phyloP scores from a whole-genome alignment of 2,329 filamentous ascomycete genomes.

The Polychaeton citri region DNA sequence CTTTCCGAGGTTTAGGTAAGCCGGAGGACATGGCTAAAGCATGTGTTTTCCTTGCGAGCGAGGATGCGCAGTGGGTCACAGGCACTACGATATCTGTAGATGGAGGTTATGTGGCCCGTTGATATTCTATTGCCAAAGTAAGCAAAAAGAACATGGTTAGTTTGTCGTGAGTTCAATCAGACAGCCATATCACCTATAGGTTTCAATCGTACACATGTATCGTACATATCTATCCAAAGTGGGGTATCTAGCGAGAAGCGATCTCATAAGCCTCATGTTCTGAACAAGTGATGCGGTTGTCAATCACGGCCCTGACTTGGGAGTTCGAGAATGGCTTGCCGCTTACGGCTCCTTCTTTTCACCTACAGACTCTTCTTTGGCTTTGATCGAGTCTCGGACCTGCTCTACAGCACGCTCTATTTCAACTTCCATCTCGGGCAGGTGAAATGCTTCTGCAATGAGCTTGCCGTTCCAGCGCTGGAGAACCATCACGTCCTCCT shows the following conservation, averaged over 20 bases:
- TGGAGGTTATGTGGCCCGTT: background rate
- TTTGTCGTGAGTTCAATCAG: no score
- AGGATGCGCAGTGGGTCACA: constrained; percentile 6
- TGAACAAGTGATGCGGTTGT: background rate
- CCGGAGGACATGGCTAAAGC: constrained; percentile 5
- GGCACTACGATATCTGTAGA: constrained; percentile 1
- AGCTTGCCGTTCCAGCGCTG: constrained; percentile 38
- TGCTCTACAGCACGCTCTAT: constrained; percentile 40
- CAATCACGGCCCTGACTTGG: background rate
- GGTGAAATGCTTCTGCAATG: constrained; percentile 34
- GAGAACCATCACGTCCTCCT: constrained; percentile 35
- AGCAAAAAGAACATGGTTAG: no score
- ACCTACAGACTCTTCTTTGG: constrained; percentile 15
- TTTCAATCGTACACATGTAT: background rate
- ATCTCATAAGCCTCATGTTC: background rate
- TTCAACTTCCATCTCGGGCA: constrained; percentile 41
- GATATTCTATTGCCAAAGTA: no score
- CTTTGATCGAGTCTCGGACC: constrained; percentile 32
- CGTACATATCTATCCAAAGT: background rate
- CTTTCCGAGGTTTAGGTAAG: constrained; percentile 5
- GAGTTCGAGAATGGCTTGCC: background rate
- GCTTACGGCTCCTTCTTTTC: constrained; percentile 8
- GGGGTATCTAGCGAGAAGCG: background rate
- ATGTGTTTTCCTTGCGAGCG: constrained; percentile 5
- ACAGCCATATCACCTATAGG: no score